Base-by-base conservation (phyloP, 148 eudicot genomes). In the Rhododendron ferrugineum region DNA sequence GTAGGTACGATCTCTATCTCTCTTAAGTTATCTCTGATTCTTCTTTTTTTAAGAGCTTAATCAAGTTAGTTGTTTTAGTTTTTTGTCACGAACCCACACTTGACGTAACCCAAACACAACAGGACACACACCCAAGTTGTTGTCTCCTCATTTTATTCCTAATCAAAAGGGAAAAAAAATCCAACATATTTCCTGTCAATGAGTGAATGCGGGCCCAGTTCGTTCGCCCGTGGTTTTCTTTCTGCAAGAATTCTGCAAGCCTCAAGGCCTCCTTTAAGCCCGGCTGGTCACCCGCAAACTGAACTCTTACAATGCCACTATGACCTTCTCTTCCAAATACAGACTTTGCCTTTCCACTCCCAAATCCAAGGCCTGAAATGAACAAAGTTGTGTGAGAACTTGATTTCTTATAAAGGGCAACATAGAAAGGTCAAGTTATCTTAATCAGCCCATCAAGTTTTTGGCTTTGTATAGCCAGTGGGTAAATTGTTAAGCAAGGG, bases 211-310 rank as follows among this genome's bases (percentile, higher is more conserved):
- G n/a, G 93, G 93, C 89, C 99, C 99, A 94, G 26, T 85, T 90
- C 84, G 81, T 92, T 62, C 98, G 93, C 76, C 99, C 98, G 84
- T 80, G 98, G 83, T 91, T 92, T 62, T 94, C 92, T 86, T 89
- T 92, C 90, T 91, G 95, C 82, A 97, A 93, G 79, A 90, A 90
- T 9, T 93, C 94, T 23, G 93, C 87, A 74, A 97, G 85, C 85
- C 92, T 91, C 90, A 92, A 83, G 56, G 98, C 99, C 86, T 94
- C 96, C 88, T 89, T 93, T 79, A 96, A 85, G 32, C 98, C 99
- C 9, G 92, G 85, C 74, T 89, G 92, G 76, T 97, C 98, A 82
- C 90, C 89, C 9, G 92, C 58, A 91, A 94, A 97, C 90, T 92
- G 95, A 56, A 97, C 89, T 83, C 91, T 83, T 52, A 91, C 91